Evolutionary conservation across 148 eudicot species (phyloP), one percentile per base, ranked within the genome.

Genomic region (Suaeda aralocaspica): DNA sequence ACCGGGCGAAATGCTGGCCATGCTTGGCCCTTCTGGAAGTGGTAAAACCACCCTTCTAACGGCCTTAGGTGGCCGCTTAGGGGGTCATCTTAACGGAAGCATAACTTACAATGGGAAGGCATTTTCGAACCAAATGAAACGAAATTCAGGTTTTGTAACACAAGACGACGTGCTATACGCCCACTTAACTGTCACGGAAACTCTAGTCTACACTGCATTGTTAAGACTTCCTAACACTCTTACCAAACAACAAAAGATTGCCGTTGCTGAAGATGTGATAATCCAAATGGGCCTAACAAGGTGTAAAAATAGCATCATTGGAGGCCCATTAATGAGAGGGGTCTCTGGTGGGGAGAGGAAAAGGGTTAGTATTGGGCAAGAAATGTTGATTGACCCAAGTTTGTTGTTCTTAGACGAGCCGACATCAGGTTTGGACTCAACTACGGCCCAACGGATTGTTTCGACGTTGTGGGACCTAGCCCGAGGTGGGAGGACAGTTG

Each of bases 1-100:
- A 0, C 95, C 98, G 0, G 92, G 95, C 9, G 98, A 93, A 79
- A 85, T 93, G 77, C 80, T 93, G 29, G 98, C 92, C 4, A 86
- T 92, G 87, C 74, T 92, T 3, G 98, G 98, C 24, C 98, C 98
- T 4, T 93, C 96, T 0, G 98, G 98, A 18, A 85, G 98, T 45
- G 98, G 98, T 58, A 92, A 93, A 68, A 88, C 98, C 24, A 93
- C 96, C 9, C 83, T 93, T 1, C 72, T 93, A 0, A 93, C 96
- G 1, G 95, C 90, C 41, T 62, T 93, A 15, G 95, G 94, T 0
- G 95, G 98, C 44, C 84, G 90, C 0, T 72, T 92, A 30, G 81
- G 76, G 0, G 94, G 98, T 5, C 39, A 51, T 22, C 80, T 87
- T 12, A 28, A 46, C 1, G 97, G 97, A 14, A 75, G 18, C 21